Conservation (phyloP, 768 basidiomycete genomes). For the Pilatotrama ljubarskyi region DNA sequence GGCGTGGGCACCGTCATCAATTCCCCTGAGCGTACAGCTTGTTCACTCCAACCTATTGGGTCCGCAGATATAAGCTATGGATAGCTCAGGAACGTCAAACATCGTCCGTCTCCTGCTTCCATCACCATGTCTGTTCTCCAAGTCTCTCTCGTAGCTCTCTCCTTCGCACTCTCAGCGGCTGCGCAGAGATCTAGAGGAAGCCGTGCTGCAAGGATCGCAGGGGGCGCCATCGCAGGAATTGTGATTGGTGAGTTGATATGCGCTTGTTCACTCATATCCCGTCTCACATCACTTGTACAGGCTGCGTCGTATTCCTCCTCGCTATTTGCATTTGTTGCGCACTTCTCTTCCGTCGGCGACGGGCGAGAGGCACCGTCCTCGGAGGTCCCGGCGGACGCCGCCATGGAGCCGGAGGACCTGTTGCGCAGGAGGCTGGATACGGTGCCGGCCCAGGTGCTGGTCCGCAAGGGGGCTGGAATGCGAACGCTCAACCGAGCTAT, state of each 20-base stretch:
- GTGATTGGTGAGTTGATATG: conserved; percentile 14
- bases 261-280: too few relatives aligned
- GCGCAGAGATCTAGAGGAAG: neutral
- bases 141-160: neutral
- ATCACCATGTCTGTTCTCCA: neutral
- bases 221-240: conserved; percentile 23
- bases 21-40: neutral
- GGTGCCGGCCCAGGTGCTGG: neutral
- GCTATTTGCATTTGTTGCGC: conserved; percentile 7
- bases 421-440: conserved; percentile 5
- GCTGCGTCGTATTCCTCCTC: neutral
- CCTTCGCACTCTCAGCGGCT: conserved; percentile 1
- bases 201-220: conserved; percentile 7
- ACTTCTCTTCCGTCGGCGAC: conserved; percentile 13
- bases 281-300: neutral
- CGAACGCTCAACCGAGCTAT: neutral
- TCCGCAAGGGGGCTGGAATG: conserved; percentile 5
- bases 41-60: neutral
- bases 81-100: neutral
- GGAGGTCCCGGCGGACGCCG: neutral
- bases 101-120: neutral
- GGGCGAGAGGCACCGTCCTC: neutral
- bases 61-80: neutral
- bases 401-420: neutral
- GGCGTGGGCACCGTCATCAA: neutral